Evolutionary conservation across 345 rosid species (phyloP).

Genomic region (Microcos paniculata): DNA sequence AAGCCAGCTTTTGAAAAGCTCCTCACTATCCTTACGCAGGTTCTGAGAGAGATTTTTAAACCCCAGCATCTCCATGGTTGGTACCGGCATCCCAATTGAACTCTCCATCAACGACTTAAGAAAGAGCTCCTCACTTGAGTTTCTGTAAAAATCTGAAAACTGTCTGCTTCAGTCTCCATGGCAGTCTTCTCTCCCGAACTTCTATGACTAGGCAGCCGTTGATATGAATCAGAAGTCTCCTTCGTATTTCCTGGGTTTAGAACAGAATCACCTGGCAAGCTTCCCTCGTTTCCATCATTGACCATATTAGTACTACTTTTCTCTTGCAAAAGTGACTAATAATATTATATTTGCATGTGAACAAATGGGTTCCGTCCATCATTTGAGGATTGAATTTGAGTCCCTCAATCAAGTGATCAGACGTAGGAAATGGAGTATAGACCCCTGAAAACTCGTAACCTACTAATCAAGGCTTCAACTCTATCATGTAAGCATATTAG

Average conservation of each 20-base stretch:
- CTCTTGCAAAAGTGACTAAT: background rate
- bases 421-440: too few species aligned
- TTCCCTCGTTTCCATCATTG: conserved; percentile 26
- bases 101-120: conserved; percentile 63
- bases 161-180: conserved; percentile 54
- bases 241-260: conserved; percentile 12
- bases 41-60: conserved; percentile 52
- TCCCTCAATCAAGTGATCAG: too few species aligned
- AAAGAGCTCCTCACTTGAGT: conserved; percentile 68
- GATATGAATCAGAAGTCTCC: conserved; percentile 18
- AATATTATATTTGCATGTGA: background rate
- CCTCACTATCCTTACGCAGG: conserved; percentile 64
- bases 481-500: background rate
- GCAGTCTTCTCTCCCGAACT: conserved; percentile 27
- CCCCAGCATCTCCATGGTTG: conserved; percentile 63
- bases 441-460: background rate
- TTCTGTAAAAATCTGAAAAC: conserved; percentile 46
- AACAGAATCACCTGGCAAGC: conserved; percentile 11
- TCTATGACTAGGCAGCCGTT: conserved; percentile 16
- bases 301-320: conserved; percentile 24
- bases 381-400: background rate
- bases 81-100: conserved; percentile 47
- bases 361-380: background rate
- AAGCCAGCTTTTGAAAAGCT: conserved; percentile 78
- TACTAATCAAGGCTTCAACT: background rate